Evolutionary conservation across 768 basidiomycete species (phyloP).

Genomic region (Naematelia aurantialba): DNA sequence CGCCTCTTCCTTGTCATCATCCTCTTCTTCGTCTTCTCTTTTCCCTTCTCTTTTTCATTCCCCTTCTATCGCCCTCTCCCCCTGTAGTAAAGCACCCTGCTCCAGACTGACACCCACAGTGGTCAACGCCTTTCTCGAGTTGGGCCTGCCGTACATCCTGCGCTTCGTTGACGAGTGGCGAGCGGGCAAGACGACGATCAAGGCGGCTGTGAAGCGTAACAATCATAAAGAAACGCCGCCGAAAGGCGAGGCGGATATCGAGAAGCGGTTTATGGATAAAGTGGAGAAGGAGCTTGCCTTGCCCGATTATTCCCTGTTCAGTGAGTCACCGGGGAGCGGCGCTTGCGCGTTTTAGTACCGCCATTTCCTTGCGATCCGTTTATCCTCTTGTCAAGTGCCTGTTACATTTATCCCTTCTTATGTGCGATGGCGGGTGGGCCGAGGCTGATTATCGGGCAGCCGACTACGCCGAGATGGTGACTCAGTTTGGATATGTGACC

Average conservation of each 20-base stretch:
- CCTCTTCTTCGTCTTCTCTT: too few relatives aligned
- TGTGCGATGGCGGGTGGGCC: neutral
- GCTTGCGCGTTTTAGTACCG: neutral
- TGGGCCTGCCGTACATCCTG: slow-evolving; percentile 73
- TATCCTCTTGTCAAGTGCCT: neutral
- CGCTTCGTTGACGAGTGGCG: slow-evolving; percentile 56
- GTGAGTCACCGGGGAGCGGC: slow-evolving; percentile 41
- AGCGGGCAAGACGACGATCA: slow-evolving; percentile 41
- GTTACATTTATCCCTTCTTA: neutral
- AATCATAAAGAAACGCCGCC: slow-evolving; percentile 10
- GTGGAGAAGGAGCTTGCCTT: slow-evolving; percentile 73
- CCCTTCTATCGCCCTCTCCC: too few relatives aligned
- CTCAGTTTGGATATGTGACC: slow-evolving; percentile 80
- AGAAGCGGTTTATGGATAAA: slow-evolving; percentile 72
- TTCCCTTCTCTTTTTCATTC: too few relatives aligned
- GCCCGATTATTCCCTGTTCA: slow-evolving; percentile 75
- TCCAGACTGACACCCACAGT: slow-evolving; percentile 42
- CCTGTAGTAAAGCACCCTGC: too few relatives aligned
- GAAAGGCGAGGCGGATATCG: slow-evolving; percentile 54
- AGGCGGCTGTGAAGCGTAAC: slow-evolving; percentile 22
- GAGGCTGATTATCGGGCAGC: slow-evolving; percentile 25
- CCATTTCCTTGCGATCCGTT: neutral
- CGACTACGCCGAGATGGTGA: slow-evolving; percentile 96
- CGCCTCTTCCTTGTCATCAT: too few relatives aligned
- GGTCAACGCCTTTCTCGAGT: slow-evolving; percentile 69